Conservation (phyloP, 2,329 filamentous ascomycete species). For the Fusarium palustre region DNA sequence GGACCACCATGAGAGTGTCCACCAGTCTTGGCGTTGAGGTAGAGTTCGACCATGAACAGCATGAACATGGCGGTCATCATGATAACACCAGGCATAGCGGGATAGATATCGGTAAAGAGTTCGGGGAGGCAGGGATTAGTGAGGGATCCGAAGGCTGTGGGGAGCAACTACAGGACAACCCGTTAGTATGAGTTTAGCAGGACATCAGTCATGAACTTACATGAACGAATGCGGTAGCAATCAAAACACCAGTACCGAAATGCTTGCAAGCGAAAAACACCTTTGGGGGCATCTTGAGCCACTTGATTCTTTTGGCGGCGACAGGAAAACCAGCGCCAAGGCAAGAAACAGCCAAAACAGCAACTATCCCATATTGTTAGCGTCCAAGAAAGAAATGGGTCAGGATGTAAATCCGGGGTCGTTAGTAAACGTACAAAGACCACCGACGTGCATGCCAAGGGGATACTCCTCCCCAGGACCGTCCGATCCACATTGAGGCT, state of each 20-base stretch:
- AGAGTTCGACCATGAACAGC: conserved; percentile 73
- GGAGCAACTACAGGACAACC: conserved; percentile 59
- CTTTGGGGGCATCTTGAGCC: conserved; percentile 67
- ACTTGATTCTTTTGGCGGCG: conserved; percentile 65
- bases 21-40: conserved; percentile 68
- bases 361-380: conserved; percentile 31
- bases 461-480: conserved; percentile 42
- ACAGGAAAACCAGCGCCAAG: conserved; percentile 64
- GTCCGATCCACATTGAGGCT: conserved; percentile 47
- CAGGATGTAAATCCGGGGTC: not conserved
- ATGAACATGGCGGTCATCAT: conserved; percentile 72
- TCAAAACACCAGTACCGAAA: conserved; percentile 77
- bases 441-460: conserved; percentile 46
- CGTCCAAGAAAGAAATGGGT: not conserved
- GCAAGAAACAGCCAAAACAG: conserved; percentile 46
- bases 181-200: not conserved
- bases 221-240: conserved; percentile 80
- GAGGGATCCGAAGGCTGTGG: conserved; percentile 68
- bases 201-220: conserved; percentile 51
- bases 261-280: conserved; percentile 73
- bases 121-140: conserved; percentile 67
- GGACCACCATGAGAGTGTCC: conserved; percentile 70
- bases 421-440: conserved; percentile 46
- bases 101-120: conserved; percentile 69
- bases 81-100: conserved; percentile 72